These are phyloP conservation scores for Lachancea sp. DNA, from an alignment of 805 yeast species.

Conservation along the genomic window DNA sequence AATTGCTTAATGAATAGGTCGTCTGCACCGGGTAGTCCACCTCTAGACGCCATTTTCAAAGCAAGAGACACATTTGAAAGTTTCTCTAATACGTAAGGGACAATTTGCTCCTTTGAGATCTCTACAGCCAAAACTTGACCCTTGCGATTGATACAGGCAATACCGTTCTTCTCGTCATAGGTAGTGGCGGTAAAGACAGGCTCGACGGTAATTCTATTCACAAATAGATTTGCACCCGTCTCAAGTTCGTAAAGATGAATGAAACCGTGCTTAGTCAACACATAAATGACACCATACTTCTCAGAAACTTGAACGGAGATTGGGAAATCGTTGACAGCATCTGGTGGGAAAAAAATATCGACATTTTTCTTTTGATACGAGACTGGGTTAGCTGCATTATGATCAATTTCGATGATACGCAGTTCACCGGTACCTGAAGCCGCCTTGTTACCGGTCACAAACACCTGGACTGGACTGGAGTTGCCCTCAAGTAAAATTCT, in stretches of 20 bases:
- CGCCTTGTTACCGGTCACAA: constrained; percentile 86
- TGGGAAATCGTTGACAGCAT: constrained; percentile 94
- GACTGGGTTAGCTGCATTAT: constrained; percentile 73
- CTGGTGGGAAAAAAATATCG: constrained; percentile 94
- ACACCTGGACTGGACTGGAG: constrained; percentile 66
- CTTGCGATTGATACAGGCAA: constrained; percentile 85
- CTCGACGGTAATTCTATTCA: constrained; percentile 93
- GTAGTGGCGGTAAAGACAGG: constrained; percentile 86
- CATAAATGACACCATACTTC: constrained; percentile 78
- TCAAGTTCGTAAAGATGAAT: constrained; percentile 93
- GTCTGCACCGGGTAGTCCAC: constrained; percentile 97
- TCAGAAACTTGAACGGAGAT: constrained; percentile 82
- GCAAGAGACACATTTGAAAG: constrained; percentile 84
- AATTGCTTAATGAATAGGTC: constrained; percentile 85
- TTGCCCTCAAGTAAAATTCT: constrained; percentile 68
- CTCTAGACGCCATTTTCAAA: constrained; percentile 82
- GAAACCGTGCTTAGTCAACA: constrained; percentile 93
- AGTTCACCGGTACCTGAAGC: constrained; percentile 74
- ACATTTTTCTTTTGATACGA: constrained; percentile 77
- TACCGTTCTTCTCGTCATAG: constrained; percentile 70
- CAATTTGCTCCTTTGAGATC: constrained; percentile 72
- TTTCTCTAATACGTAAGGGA: constrained; percentile 83
- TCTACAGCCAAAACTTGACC: constrained; percentile 95
- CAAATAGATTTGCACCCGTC: constrained; percentile 85
- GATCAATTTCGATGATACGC: constrained; percentile 95